Evolutionary conservation across 2,329 filamentous ascomycete genomes (phyloP), one percentile per base, ranked within the genome.

Genomic region (Zymoseptoria tritici): DNA sequence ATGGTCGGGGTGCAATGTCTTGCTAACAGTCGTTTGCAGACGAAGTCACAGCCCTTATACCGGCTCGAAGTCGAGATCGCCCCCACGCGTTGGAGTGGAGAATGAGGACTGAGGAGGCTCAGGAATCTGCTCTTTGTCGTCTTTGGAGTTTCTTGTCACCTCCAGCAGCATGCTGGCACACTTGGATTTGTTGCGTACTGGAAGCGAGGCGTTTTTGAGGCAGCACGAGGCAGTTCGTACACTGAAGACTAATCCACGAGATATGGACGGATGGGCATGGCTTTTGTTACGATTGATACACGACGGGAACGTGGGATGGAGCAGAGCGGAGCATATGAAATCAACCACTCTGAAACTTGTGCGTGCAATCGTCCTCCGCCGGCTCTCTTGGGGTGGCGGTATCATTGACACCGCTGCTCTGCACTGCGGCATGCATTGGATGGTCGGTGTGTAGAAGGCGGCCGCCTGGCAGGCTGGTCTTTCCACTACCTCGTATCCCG

Each of bases 71-170:
- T 62, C 60, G 21, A 63, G 63, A 31, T 66, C 63, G 49, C 68
- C 68, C 4, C 68, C 68, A 29, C 61, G 68, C 13, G 69, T 70
- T 46, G 68, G 68, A 42, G 66, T 62, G 11, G 68, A 70, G 59
- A 66, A 70, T 42, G 66, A 65, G 56, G 55, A 58, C 26, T 31
- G 36, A 46, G 3, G 36, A 16, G 13, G 36, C 36, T n/a, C 16
- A 7, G 16, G 4, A 13, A 16, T 42, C 3, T 11, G 11, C 4
- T 46, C 16, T 46, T 46, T 46, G 36, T 11, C 1, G 36, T 46
- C 36, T 46, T n/a, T 46, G 36, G 16, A 3, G 6, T n/a, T 4
- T 46, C 5, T 46, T 46, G 13, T 16, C 13, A n/a, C 3, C 26
- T 6, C 26, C 26, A 29, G 26, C 26, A 29, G 26, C 8, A 29